Conservation (phyloP, 192 early-diverging fungal genomes). For the Linnemannia hyalina region DNA sequence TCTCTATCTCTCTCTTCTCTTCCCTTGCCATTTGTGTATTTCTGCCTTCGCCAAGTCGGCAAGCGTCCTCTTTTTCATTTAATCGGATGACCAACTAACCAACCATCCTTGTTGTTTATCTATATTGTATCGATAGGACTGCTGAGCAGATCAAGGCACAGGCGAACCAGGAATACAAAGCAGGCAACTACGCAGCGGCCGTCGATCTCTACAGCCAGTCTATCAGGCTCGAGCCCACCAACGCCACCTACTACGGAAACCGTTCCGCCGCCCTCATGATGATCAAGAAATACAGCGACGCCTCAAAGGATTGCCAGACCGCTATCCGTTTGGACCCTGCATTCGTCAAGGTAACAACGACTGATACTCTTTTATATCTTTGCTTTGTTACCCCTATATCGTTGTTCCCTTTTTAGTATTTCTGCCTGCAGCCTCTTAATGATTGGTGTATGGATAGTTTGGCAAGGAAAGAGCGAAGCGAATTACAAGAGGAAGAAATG, state of each 20-base stretch:
- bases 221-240: slow-evolving; percentile 72
- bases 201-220: slow-evolving; percentile 77
- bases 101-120: not conserved
- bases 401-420: not conserved
- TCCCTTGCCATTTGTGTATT: not conserved
- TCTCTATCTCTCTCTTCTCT: not conserved
- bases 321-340: slow-evolving; percentile 70
- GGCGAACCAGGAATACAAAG: slow-evolving; percentile 80
- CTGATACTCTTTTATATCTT: not conserved
- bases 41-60: not conserved
- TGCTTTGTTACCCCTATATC: too few relatives aligned
- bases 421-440: not conserved
- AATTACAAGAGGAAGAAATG: too few relatives aligned
- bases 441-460: too few relatives aligned
- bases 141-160: slow-evolving; percentile 78
- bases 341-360: slow-evolving; percentile 67
- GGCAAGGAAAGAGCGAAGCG: too few relatives aligned
- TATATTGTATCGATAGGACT: slow-evolving; percentile 12
- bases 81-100: not conserved
- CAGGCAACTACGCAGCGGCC: slow-evolving; percentile 76
- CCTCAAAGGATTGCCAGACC: slow-evolving; percentile 72
- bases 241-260: slow-evolving; percentile 80
- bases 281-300: slow-evolving; percentile 70
- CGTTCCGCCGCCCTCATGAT: slow-evolving; percentile 85
- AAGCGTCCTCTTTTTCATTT: too few relatives aligned